phyloP scores from a whole-genome alignment of 208 protist species.

The Crithidia acanthocephali region DNA sequence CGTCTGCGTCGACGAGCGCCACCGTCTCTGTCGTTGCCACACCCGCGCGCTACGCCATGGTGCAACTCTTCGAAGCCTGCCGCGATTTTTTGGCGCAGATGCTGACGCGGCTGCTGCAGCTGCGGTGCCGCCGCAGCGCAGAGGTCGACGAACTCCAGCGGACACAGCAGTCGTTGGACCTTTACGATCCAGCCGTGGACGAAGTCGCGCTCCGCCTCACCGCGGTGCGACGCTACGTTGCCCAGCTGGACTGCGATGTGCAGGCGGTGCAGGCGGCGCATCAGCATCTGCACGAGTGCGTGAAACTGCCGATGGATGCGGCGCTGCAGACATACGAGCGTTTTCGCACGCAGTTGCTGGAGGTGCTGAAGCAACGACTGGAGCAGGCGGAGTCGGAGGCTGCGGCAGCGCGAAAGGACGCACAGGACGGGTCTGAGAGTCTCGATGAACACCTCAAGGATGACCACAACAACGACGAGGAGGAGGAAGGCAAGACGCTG shows the following conservation, averaged over 20 bases:
- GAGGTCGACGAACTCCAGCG: conserved; percentile 40
- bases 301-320: conserved; percentile 34
- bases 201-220: conserved; percentile 25
- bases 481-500: too few relatives aligned
- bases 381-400: conserved; percentile 27
- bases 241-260: conserved; percentile 36
- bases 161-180: conserved; percentile 34
- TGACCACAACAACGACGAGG: too few relatives aligned
- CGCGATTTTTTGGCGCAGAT: conserved; percentile 40
- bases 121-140: conserved; percentile 39
- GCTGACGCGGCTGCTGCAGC: conserved; percentile 40
- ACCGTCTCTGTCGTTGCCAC: conserved; percentile 37
- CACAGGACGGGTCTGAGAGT: neutral
- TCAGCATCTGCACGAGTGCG: conserved; percentile 35
- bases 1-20: neutral
- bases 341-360: conserved; percentile 41
- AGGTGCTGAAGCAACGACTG: conserved; percentile 42
- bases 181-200: conserved; percentile 51
- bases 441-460: too few relatives aligned
- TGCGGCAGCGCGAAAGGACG: neutral
- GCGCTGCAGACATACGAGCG: conserved; percentile 31
- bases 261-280: conserved; percentile 25
- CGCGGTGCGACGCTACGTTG: conserved; percentile 38
- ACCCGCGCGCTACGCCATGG: conserved; percentile 37
- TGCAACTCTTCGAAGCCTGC: conserved; percentile 51